Evolutionary conservation across 306 rosid species (phyloP).

Genomic region (Corylus americana): DNA sequence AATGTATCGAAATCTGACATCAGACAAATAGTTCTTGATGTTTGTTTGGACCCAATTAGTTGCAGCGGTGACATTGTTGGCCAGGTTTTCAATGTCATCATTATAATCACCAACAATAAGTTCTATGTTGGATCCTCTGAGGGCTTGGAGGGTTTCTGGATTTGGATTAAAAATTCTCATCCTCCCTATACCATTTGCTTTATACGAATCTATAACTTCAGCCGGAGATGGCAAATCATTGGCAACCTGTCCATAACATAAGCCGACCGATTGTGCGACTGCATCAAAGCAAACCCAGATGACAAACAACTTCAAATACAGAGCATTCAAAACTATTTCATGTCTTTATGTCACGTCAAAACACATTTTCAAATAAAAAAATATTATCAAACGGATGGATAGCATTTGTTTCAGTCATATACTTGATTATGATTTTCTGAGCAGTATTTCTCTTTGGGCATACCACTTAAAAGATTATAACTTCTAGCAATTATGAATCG

Average conservation of each 20-base stretch:
- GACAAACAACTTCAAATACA: too few species aligned
- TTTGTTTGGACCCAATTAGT: not conserved
- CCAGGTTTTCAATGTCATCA: constrained; percentile 23
- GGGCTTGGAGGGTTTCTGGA: constrained; percentile 39
- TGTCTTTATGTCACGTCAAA: too few species aligned
- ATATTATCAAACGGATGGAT: too few species aligned
- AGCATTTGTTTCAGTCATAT: too few species aligned
- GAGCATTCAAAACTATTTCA: too few species aligned
- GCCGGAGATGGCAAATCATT: constrained; percentile 30
- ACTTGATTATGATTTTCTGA: too few species aligned
- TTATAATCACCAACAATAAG: constrained; percentile 35
- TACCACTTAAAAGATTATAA: too few species aligned
- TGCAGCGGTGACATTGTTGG: constrained; percentile 33
- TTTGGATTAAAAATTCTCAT: constrained; percentile 47
- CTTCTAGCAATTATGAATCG: too few species aligned
- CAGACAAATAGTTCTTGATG: constrained; percentile 24
- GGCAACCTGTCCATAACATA: constrained; percentile 48
- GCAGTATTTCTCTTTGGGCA: too few species aligned
- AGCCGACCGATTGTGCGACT: constrained; percentile 52
- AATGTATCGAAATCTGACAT: constrained; percentile 42
- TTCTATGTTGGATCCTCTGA: constrained; percentile 53
- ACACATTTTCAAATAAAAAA: too few species aligned
- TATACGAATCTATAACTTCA: constrained; percentile 40
- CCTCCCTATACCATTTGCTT: constrained; percentile 25
- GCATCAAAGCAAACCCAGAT: not conserved